Evolutionary conservation across 2,329 filamentous ascomycete species (phyloP).

Genomic region (Zymoseptoria tritici): DNA sequence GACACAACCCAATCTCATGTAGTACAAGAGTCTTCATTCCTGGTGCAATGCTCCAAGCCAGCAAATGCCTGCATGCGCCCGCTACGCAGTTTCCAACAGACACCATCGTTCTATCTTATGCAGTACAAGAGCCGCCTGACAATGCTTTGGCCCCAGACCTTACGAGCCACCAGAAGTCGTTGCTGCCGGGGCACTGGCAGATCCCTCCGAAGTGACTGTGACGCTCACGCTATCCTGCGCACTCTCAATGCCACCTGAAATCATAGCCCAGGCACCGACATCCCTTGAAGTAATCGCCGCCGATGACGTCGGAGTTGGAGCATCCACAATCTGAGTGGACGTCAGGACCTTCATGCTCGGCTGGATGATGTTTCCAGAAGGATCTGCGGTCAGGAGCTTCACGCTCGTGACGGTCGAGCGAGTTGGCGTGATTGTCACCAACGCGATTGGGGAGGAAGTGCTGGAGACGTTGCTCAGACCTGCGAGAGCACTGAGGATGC

Average conservation of each 20-base stretch:
- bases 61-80: not conserved
- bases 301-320: not conserved
- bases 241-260: not conserved
- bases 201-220: not conserved
- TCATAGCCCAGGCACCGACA: not conserved
- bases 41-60: too few relatives aligned
- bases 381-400: slow-evolving; percentile 13
- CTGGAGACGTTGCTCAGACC: slow-evolving; percentile 1
- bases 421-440: slow-evolving; percentile 9
- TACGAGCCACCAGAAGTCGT: not conserved
- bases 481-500: slow-evolving; percentile 15
- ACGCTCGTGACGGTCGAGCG: slow-evolving; percentile 17
- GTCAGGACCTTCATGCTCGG: not conserved
- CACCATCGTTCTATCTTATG: not conserved
- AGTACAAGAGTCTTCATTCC: too few relatives aligned
- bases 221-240: not conserved
- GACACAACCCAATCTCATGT: too few relatives aligned
- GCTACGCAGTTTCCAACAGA: not conserved
- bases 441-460: slow-evolving; percentile 3
- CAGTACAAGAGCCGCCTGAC: not conserved
- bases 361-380: slow-evolving; percentile 7
- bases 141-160: not conserved
- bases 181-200: too few relatives aligned
- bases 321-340: not conserved
- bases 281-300: not conserved